Base-by-base conservation (phyloP, 768 basidiomycete genomes). In the Tylopilus sp. region DNA sequence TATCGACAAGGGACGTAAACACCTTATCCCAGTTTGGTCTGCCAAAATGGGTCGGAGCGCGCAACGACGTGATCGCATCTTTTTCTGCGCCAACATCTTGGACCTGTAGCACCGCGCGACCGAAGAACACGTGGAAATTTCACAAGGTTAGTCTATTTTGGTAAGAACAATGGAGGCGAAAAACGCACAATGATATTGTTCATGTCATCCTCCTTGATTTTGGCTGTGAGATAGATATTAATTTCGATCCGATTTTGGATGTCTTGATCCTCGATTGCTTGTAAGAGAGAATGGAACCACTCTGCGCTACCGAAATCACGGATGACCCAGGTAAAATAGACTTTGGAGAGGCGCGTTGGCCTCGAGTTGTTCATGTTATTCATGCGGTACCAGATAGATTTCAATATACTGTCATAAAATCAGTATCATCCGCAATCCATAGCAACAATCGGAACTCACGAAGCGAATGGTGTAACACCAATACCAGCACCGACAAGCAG, bases 371-470 rank as follows among this genome's bases (percentile, higher is more conserved):
- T 82, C 63, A 92, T 79, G 72, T 87, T 87, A 74, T 94, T 96
- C 88, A 95, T 88, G 52, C 92, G 87, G 74, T 97, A 98, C 93
- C 93, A 95, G 63, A 95, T 91, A 14, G 88, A 86, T 71, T 95
- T 92, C 50, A 92, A 72, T 61, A 91, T 92, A 46, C 87, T 89
- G 57, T 19, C n/a, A 53, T 17, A 47, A 45, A 43, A 50, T 59
- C 21, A 48, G 24, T 33, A 37, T 48, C 43, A 44, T 38, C 26
- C 25, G 25, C 21, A 29, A 41, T 36, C 53, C 51, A 30, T 31
- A 13, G 21, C 38, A 43, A 48, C 24, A 30, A 38, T 13, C 0
- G 21, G 44, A 54, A 68, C 91, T 78, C 65, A 95, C 86, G 89
- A 92, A 48, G 95, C 93, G 62, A 98, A 97, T 3, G 95, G 95